These are phyloP conservation scores for Penicillium sclerotiorum DNA, from an alignment of 2,329 filamentous ascomycete genomes.

Conservation along the genomic window DNA sequence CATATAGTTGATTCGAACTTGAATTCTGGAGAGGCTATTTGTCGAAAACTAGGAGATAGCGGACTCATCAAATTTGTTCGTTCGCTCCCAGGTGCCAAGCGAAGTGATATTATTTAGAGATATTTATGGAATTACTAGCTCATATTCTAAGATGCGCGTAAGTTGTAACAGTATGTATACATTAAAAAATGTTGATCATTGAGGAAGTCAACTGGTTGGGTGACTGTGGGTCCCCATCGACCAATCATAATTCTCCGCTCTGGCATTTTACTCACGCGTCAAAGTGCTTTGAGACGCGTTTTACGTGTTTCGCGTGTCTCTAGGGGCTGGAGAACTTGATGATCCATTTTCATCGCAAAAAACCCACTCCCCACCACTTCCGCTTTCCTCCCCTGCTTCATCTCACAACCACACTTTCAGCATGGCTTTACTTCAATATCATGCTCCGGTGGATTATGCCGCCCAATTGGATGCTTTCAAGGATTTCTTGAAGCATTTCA, in stretches of 20 bases:
- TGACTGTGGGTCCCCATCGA: neutral
- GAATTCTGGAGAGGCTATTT: too few relatives aligned
- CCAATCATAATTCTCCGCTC: neutral
- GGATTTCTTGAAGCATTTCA: constrained; percentile 85
- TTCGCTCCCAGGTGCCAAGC: too few relatives aligned
- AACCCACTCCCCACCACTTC: constrained; percentile 25
- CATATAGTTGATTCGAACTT: too few relatives aligned
- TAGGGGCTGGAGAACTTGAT: constrained; percentile 5
- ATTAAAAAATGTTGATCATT: too few relatives aligned
- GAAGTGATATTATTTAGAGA: too few relatives aligned
- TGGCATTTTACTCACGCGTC: neutral
- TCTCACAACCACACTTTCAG: constrained; percentile 28
- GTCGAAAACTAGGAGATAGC: too few relatives aligned
- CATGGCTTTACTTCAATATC: constrained; percentile 86
- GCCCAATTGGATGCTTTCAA: constrained; percentile 80
- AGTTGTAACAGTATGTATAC: too few relatives aligned
- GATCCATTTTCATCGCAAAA: constrained; percentile 2
- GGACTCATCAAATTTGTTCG: too few relatives aligned
- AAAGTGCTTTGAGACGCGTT: neutral
- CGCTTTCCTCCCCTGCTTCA: constrained; percentile 18
- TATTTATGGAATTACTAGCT: too few relatives aligned
- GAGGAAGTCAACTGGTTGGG: neutral
- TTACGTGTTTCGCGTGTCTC: constrained; percentile 5
- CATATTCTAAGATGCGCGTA: too few relatives aligned
- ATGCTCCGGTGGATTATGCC: constrained; percentile 80